A percentile compares a stretch with the other conserved stretches of the same genome.
Conservation (phyloP, 2,329 filamentous ascomycete genomes). For the Xylariales sp. region DNA sequence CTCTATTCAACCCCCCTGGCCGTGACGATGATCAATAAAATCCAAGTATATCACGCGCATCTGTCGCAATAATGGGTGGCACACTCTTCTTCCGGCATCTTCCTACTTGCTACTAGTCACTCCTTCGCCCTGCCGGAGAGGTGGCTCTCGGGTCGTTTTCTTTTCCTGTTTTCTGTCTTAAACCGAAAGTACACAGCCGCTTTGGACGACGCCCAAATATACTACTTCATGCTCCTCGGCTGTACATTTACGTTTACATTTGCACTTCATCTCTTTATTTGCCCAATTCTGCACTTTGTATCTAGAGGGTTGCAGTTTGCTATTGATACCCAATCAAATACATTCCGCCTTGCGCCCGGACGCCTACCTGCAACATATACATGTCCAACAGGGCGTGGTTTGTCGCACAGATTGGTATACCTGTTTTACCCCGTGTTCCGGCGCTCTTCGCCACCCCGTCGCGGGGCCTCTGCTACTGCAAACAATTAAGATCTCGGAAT, state of each 20-base stretch:
- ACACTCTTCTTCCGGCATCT: conserved; percentile 18
- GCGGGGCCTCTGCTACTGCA: conserved; percentile 23
- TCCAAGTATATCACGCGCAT: conserved; percentile 28
- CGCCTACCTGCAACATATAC: conserved; percentile 41
- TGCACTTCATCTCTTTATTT: background rate
- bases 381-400: conserved; percentile 24
- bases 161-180: conserved; percentile 9
- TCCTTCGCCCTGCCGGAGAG: conserved; percentile 18
- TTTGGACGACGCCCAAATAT: conserved; percentile 2
- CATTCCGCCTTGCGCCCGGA: conserved; percentile 32
- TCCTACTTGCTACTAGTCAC: conserved; percentile 7
- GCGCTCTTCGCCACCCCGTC: conserved; percentile 27
- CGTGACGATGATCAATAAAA: background rate
- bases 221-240: conserved; percentile 8
- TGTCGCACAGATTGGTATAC: conserved; percentile 40
- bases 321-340: conserved; percentile 41
- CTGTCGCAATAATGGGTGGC: conserved; percentile 19
- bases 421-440: conserved; percentile 41
- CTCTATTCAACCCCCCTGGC: background rate
- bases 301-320: conserved; percentile 24
- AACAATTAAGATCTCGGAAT: conserved; percentile 33
- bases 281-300: conserved; percentile 30
- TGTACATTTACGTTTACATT: background rate
- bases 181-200: background rate
- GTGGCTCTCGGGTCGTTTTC: conserved; percentile 12